phyloP scores from a whole-genome alignment of 2,329 filamentous ascomycete genomes.

The Colletotrichum phormii region DNA sequence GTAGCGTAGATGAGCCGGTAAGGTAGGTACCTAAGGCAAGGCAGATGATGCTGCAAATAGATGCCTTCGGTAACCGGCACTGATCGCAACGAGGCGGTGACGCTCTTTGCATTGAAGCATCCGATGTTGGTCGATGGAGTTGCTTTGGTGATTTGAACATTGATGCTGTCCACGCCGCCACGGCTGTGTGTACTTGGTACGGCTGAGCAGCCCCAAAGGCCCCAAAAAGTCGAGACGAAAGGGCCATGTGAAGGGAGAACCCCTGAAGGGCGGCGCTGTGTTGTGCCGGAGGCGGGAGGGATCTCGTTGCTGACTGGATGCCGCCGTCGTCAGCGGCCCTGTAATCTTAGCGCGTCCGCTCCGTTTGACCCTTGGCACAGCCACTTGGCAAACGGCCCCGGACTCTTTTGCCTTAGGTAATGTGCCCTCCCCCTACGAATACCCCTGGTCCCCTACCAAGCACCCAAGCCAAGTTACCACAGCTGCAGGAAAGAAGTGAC shows the following conservation, averaged over 20 bases:
- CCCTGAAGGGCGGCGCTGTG: conserved; percentile 23
- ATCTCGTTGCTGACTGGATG: conserved; percentile 20
- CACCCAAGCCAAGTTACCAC: not conserved
- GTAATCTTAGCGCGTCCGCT: conserved; percentile 30
- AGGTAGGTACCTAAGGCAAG: not conserved
- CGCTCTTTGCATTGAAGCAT: not conserved
- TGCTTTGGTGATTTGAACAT: not conserved
- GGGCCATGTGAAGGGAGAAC: conserved; percentile 13
- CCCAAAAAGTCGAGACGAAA: not conserved
- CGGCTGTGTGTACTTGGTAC: not conserved
- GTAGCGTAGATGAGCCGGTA: too few relatives aligned
- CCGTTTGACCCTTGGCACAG: conserved; percentile 26
- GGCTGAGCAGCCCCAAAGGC: not conserved
- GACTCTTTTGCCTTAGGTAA: not conserved
- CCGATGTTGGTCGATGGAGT: not conserved
- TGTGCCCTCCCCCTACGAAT: not conserved
- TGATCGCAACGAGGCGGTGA: too few relatives aligned
- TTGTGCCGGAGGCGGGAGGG: conserved; percentile 13
- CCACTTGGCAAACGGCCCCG: conserved; percentile 21
- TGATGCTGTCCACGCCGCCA: not conserved
- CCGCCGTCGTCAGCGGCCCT: conserved; percentile 28
- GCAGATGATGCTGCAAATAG: not conserved
- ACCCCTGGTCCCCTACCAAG: not conserved
- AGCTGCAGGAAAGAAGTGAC: not conserved
- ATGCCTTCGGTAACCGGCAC: not conserved